Evolutionary conservation across 2,329 filamentous ascomycete species (phyloP).

Genomic region (Cercospora brassicicola): DNA sequence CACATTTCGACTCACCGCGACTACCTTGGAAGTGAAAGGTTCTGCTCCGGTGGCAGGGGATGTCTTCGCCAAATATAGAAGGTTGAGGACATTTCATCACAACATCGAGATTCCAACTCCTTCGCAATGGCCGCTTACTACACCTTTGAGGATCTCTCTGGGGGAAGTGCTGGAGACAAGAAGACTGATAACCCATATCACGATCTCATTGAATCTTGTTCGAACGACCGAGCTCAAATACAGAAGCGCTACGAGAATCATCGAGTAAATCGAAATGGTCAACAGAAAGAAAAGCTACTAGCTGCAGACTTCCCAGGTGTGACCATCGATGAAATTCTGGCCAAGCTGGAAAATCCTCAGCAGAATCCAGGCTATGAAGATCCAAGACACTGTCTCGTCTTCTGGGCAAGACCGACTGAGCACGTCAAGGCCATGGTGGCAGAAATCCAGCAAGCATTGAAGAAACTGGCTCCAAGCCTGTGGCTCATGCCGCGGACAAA

Average conservation of each 20-base stretch:
- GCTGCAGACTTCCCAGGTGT: slow-evolving; percentile 67
- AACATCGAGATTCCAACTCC: not conserved
- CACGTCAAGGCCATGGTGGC: slow-evolving; percentile 67
- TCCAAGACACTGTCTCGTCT: slow-evolving; percentile 75
- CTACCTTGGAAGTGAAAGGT: not conserved
- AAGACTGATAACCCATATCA: slow-evolving; percentile 70
- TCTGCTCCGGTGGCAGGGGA: not conserved
- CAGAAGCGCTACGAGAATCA: slow-evolving; percentile 73
- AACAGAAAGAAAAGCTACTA: slow-evolving; percentile 74
- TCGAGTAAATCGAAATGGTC: slow-evolving; percentile 69
- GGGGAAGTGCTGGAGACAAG: slow-evolving; percentile 21
- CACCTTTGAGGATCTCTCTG: slow-evolving; percentile 41
- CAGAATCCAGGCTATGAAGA: slow-evolving; percentile 71
- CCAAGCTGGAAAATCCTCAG: slow-evolving; percentile 64
- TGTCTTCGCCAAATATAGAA: not conserved
- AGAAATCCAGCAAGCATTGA: slow-evolving; percentile 63
- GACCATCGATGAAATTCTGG: slow-evolving; percentile 72
- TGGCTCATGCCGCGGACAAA: slow-evolving; percentile 81
- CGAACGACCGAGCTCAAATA: slow-evolving; percentile 64
- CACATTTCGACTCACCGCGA: not conserved
- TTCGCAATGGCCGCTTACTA: slow-evolving; percentile 38
- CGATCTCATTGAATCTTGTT: slow-evolving; percentile 67
- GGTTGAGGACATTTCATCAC: not conserved
- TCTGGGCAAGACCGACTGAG: slow-evolving; percentile 81
- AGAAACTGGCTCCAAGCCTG: slow-evolving; percentile 71